phyloP scores from a whole-genome alignment of 306 rosid genomes.

The Mucuna pruriens region DNA sequence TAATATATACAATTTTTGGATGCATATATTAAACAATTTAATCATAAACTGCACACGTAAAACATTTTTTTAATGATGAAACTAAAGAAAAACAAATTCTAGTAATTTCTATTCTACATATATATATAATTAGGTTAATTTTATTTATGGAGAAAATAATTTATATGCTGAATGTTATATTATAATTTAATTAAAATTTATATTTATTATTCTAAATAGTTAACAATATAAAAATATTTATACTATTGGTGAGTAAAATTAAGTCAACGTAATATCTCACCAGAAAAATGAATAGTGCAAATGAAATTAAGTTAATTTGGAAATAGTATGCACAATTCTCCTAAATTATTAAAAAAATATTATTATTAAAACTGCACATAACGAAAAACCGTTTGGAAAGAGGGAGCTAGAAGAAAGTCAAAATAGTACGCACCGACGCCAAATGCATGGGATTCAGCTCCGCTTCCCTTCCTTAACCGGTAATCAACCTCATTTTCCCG shows the following conservation, averaged over 20 bases:
- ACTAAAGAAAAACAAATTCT: neutral
- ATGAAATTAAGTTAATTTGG: neutral
- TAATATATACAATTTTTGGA: neutral
- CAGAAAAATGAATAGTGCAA: no score
- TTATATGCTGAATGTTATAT: no score
- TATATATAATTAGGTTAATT: no score
- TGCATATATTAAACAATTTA: no score
- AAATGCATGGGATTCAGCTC: constrained; percentile 44
- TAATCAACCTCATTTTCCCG: constrained; percentile 34
- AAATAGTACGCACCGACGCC: constrained; percentile 50
- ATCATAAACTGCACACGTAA: neutral
- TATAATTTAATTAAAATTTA: no score
- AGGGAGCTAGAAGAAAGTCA: constrained; percentile 23
- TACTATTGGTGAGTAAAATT: no score
- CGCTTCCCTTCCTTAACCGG: constrained; percentile 39
- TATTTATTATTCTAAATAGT: no score
- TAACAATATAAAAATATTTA: no score
- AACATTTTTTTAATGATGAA: neutral
- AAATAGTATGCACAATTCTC: no score
- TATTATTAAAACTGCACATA: neutral
- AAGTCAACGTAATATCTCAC: no score
- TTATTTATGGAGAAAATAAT: no score
- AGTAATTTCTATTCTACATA: neutral
- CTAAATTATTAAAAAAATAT: neutral
- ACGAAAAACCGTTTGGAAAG: neutral